Percentiles rank a stretch among this genome's conserved stretches.
These are phyloP conservation scores for Xylariaceae sp. DNA, from an alignment of 2,329 filamentous ascomycete species.

Conservation along the genomic window DNA sequence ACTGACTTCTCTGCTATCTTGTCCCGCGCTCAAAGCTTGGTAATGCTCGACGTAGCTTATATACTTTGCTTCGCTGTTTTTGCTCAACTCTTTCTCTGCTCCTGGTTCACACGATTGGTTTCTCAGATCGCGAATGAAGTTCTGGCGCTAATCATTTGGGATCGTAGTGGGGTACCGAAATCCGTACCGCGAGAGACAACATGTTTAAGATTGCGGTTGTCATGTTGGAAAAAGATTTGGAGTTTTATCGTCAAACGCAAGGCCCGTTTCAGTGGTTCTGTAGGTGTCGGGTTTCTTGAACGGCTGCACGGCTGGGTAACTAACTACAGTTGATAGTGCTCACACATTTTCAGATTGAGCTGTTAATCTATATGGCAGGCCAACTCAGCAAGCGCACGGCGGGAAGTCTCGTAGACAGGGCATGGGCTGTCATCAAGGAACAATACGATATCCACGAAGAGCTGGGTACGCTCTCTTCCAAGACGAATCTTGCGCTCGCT, in stretches of 20 bases:
- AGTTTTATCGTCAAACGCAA: constrained; percentile 41
- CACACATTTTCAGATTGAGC: constrained; percentile 51
- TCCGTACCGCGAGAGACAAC: constrained; percentile 48
- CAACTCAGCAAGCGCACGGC: constrained; percentile 48
- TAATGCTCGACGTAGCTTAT: not conserved
- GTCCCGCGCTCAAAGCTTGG: not conserved
- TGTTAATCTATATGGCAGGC: constrained; percentile 52
- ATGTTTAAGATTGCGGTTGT: constrained; percentile 52
- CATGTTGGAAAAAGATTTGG: constrained; percentile 45
- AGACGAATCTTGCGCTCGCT: constrained; percentile 43
- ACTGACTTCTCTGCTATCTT: not conserved
- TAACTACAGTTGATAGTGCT: constrained; percentile 26
- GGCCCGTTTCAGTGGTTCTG: constrained; percentile 53
- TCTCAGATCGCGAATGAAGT: not conserved
- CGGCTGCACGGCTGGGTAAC: not conserved
- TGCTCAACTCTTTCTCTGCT: not conserved
- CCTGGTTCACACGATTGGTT: not conserved
- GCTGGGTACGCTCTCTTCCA: constrained; percentile 47
- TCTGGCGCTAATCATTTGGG: constrained; percentile 3
- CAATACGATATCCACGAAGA: constrained; percentile 49
- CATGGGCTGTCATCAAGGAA: constrained; percentile 46
- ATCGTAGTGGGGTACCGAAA: constrained; percentile 44
- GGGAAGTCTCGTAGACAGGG: constrained; percentile 50
- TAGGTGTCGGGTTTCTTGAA: constrained; percentile 29
- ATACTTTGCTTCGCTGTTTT: not conserved